Evolutionary conservation across 805 yeast genomes (phyloP).

Genomic region (Cyberlindnera japonica): DNA sequence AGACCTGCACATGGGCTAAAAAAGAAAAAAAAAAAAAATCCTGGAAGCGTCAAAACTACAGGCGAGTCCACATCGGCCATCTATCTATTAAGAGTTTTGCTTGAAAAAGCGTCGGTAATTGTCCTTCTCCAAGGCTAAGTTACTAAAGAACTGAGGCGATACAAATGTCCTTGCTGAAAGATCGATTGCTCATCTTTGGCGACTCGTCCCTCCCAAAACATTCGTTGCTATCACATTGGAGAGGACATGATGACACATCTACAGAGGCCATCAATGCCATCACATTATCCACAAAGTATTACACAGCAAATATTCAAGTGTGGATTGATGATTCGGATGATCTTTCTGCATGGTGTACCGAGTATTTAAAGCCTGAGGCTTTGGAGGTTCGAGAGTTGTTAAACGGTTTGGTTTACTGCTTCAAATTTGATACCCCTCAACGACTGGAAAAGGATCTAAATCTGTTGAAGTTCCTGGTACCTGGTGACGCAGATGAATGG

Average conservation of each 20-base stretch:
- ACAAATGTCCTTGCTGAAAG: too few relatives aligned
- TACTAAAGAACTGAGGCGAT: too few relatives aligned
- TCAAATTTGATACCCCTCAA: constrained; percentile 5
- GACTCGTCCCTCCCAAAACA: constrained; percentile 6
- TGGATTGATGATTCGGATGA: constrained; percentile 28
- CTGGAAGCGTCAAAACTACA: too few relatives aligned
- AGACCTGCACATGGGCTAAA: too few relatives aligned
- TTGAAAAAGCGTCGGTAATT: too few relatives aligned
- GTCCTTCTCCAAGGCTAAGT: too few relatives aligned
- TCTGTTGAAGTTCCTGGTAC: background rate
- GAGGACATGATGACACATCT: too few relatives aligned
- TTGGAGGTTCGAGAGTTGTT: constrained; percentile 30
- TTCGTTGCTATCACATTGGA: constrained; percentile 5
- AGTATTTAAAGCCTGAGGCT: constrained; percentile 11
- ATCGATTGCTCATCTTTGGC: constrained; percentile 13
- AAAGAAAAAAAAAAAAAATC: too few relatives aligned
- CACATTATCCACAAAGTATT: constrained; percentile 31
- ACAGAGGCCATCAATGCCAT: constrained; percentile 12
- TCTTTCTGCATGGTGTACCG: constrained; percentile 32
- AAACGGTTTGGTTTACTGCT: constrained; percentile 28
- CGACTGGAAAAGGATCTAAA: background rate
- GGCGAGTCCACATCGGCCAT: too few relatives aligned
- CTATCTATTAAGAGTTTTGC: too few relatives aligned
- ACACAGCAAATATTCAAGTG: constrained; percentile 27
- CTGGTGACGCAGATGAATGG: background rate